A percentile compares a stretch with the other conserved stretches of the same genome.
phyloP scores from a whole-genome alignment of 306 rosid genomes.

The Mimosa bimucronata region DNA sequence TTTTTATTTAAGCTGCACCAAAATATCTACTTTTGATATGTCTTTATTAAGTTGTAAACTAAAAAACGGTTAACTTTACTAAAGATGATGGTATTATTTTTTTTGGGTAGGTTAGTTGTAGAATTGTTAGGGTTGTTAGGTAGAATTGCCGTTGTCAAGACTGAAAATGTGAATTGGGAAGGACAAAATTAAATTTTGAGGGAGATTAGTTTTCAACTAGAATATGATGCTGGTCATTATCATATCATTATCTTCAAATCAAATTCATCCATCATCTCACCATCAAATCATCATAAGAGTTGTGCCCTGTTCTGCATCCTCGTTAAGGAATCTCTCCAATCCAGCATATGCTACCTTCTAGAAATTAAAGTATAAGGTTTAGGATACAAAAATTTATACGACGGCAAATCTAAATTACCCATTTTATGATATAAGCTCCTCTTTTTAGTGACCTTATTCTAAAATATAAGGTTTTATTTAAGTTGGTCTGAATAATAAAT shows the following conservation, averaged over 20 bases:
- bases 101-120: not conserved
- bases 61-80: not conserved
- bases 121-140: slow-evolving; percentile 11
- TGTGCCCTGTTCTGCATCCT: slow-evolving; percentile 16
- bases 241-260: slow-evolving; percentile 37
- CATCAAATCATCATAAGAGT: slow-evolving; percentile 29
- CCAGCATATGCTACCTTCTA: not conserved
- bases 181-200: slow-evolving; percentile 1
- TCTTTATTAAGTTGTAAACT: not conserved
- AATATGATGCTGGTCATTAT: slow-evolving; percentile 34
- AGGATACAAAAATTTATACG: too few species aligned
- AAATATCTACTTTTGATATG: not conserved
- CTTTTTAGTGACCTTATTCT: too few species aligned
- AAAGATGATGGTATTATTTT: not conserved
- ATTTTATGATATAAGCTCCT: too few species aligned
- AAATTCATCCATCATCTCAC: slow-evolving; percentile 18
- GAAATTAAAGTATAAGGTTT: not conserved
- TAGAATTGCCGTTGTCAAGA: not conserved
- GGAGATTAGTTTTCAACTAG: slow-evolving; percentile 30
- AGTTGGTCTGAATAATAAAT: too few species aligned
- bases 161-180: slow-evolving; percentile 26
- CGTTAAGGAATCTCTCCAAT: slow-evolving; percentile 13
- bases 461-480: too few species aligned
- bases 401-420: too few species aligned
- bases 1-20: too few species aligned